Evolutionary conservation across 2,329 filamentous ascomycete genomes (phyloP), one percentile per base, ranked within the genome.

Genomic region (Helminthosporium solani): DNA sequence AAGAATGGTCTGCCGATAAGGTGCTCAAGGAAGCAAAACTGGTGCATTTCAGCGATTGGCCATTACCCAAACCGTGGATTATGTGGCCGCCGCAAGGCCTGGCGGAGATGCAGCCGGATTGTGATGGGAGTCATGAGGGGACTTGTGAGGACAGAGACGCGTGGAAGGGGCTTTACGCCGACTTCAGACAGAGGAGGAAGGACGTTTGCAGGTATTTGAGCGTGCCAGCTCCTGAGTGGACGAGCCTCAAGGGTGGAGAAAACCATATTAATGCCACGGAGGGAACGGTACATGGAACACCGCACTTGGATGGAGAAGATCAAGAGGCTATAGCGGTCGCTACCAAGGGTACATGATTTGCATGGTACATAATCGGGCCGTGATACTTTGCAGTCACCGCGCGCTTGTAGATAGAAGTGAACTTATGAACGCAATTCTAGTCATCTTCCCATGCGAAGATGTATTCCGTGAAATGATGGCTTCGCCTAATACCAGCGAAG

Each of bases 31-130:
- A 86, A 56, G 81, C 83, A 6, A 87, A 86, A 52, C 75, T 85
- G 4, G 72, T 88, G 2, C 85, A 88, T 63, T 88, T 88, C 63
- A 85, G 81, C 11, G 86, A 89, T 59, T 86, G 81, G 81, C 86
- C 85, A 1, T 56, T 87, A 5, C 83, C 84, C 0, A 88, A 88
- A 54, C 81, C 81, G 2, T 83, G 80, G 80, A 66, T 80, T 40
- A 71, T 75, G 70, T 75, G 71, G 70, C 67, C 71, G 11, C 42
- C 60, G 12, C 65, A 72, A 21, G 66, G 70, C 15, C 52, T 75
- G 2, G 60, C 63, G 38, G 71, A 75, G 46, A 68, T 75, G 52
- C 72, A 75, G 62, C 75, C 75, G 1, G 68, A 73, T 46, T 78
- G 75, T 44, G 67, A 60, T 2, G 66, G 64, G 7, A 46, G 45